These are phyloP conservation scores for Cyclostephanos invisitatus DNA, from an alignment of 108 stramenopile genomes.

Conservation along the genomic window DNA sequence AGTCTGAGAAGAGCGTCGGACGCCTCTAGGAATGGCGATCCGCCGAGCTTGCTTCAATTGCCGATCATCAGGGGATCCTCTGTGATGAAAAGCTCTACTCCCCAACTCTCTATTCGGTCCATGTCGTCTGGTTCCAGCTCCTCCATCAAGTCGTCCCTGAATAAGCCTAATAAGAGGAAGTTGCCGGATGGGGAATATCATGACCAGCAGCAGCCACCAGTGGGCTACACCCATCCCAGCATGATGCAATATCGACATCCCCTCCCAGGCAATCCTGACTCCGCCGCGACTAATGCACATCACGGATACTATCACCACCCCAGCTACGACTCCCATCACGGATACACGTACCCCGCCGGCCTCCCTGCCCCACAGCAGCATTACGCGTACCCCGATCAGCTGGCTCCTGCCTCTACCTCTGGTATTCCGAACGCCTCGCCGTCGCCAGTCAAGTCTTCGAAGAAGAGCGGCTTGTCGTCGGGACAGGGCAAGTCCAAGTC, in stretches of 20 bases:
- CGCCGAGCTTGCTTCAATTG: constrained; percentile 39
- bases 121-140: not conserved
- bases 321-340: constrained; percentile 7
- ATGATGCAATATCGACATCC: constrained; percentile 33
- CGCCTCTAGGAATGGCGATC: constrained; percentile 16
- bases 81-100: constrained; percentile 6
- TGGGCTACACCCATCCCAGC: constrained; percentile 35
- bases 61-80: constrained; percentile 39
- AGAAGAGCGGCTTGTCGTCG: not conserved
- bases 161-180: constrained; percentile 46
- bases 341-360: not conserved
- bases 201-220: constrained; percentile 15
- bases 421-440: not conserved
- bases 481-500: not conserved
- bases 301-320: constrained; percentile 29
- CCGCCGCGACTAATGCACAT: not conserved
- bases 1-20: constrained; percentile 26
- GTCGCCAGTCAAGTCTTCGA: not conserved
- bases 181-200: constrained; percentile 24
- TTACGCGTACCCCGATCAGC: constrained; percentile 22
- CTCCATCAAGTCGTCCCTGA: constrained; percentile 18
- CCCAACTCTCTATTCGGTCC: constrained; percentile 38
- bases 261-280: not conserved
- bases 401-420: not conserved
- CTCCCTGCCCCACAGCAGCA: constrained; percentile 19